Evolutionary conservation across 208 protist species (phyloP).

Genomic region (Angomonas desouzai): DNA sequence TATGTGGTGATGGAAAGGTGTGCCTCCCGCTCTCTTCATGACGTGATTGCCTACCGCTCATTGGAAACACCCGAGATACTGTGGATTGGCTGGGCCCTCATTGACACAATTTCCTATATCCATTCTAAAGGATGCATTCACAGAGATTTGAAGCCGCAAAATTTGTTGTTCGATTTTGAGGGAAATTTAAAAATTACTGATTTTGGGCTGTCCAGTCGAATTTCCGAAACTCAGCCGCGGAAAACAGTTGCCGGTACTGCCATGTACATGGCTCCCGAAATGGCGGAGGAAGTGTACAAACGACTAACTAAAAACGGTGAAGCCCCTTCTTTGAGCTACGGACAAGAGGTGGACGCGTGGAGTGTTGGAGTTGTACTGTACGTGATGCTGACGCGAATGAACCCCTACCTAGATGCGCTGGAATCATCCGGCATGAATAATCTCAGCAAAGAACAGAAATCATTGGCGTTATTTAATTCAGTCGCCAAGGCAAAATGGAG

Average conservation of each 20-base stretch:
- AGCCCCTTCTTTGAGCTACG: constrained; percentile 60
- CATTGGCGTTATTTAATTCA: constrained; percentile 64
- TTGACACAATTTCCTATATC: constrained; percentile 80
- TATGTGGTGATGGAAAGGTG: constrained; percentile 90
- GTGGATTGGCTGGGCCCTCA: constrained; percentile 81
- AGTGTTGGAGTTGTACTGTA: constrained; percentile 88
- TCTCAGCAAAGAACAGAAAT: constrained; percentile 69
- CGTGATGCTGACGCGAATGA: constrained; percentile 81
- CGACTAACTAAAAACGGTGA: constrained; percentile 62
- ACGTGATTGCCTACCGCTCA: constrained; percentile 58
- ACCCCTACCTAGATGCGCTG: constrained; percentile 77
- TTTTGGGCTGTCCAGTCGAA: constrained; percentile 84
- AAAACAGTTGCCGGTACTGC: constrained; percentile 88
- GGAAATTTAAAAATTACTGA: constrained; percentile 92
- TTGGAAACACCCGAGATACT: constrained; percentile 73
- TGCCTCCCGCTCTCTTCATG: constrained; percentile 63
- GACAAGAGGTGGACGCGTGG: constrained; percentile 86
- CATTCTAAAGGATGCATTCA: constrained; percentile 88
- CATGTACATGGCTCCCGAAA: constrained; percentile 91
- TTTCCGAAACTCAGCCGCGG: constrained; percentile 68
- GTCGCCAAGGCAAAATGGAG: constrained; percentile 71
- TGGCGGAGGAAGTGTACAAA: constrained; percentile 82
- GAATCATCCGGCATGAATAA: constrained; percentile 41
- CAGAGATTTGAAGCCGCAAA: constrained; percentile 88
- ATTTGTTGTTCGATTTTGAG: constrained; percentile 87